These are phyloP conservation scores for Schizophyllum amplum DNA, from an alignment of 1,284 basidiomycete genomes.

Conservation along the genomic window DNA sequence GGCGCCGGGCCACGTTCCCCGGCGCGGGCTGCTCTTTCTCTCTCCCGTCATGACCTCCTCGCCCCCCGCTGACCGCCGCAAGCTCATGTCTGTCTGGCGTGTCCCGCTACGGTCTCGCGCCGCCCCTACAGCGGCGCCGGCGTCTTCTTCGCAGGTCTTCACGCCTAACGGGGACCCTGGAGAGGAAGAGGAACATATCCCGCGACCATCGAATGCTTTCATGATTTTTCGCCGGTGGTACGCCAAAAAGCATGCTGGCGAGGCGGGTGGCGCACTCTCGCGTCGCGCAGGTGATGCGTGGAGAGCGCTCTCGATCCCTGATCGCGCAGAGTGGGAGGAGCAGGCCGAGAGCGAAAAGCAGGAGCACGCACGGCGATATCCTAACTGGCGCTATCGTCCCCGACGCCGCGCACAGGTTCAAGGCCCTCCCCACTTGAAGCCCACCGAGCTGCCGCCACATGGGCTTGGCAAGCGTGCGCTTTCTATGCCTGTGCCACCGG, in stretches of 20 bases:
- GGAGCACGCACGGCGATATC: conserved; percentile 8
- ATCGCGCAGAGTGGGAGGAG: conserved; percentile 5
- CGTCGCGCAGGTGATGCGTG: conserved; percentile 9
- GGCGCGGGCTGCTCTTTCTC: not conserved
- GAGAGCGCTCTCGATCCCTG: conserved; percentile 5
- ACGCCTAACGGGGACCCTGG: not conserved
- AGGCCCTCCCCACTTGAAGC: not conserved
- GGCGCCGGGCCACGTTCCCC: not conserved
- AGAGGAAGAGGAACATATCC: not conserved
- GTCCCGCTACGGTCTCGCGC: not conserved
- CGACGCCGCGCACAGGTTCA: not conserved
- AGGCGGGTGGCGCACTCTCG: not conserved
- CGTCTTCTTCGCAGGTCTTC: not conserved
- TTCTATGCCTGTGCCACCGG: not conserved
- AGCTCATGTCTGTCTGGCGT: not conserved
- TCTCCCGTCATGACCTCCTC: not conserved
- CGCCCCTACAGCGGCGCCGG: not conserved
- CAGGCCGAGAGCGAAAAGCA: conserved; percentile 7
- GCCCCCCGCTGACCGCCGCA: not conserved
- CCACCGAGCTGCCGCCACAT: not conserved
- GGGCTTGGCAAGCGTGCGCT: not conserved
- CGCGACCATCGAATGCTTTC: not conserved
- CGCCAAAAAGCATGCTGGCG: not conserved
- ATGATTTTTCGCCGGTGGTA: not conserved
- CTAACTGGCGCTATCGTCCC: conserved; percentile 10